These are phyloP conservation scores for Anisodus acutangulus DNA, from an alignment of 257 asterid genomes.

Conservation along the genomic window DNA sequence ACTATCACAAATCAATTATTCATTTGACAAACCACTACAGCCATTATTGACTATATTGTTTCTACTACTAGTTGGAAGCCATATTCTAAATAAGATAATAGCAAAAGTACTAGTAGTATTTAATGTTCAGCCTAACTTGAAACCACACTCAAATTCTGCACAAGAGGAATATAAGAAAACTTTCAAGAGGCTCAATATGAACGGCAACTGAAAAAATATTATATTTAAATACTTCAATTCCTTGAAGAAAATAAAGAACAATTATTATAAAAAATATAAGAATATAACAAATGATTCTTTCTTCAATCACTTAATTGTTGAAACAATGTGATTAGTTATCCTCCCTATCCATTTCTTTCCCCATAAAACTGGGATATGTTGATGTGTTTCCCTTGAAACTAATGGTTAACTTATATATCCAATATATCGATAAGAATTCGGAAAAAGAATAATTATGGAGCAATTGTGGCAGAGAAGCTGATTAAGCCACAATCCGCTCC, in stretches of 20 bases:
- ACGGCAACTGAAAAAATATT: background rate
- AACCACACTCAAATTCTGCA: background rate
- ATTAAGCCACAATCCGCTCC: slow-evolving; percentile 76
- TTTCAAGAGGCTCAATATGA: background rate
- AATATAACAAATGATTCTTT: slow-evolving; percentile 24
- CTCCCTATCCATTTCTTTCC: slow-evolving; percentile 27
- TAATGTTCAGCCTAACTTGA: background rate
- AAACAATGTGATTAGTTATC: slow-evolving; percentile 30
- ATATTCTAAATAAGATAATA: background rate
- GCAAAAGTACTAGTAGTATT: background rate
- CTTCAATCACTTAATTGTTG: slow-evolving; percentile 30
- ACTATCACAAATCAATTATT: background rate
- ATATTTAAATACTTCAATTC: slow-evolving; percentile 16
- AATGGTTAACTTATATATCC: slow-evolving; percentile 23
- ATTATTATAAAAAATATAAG: slow-evolving; percentile 17
- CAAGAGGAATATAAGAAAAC: background rate
- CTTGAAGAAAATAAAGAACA: slow-evolving; percentile 14
- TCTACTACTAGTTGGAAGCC: background rate
- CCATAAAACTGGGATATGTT: background rate
- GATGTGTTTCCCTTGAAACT: slow-evolving; percentile 25
- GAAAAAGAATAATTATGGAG: slow-evolving; percentile 24
- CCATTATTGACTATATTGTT: background rate
- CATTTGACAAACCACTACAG: background rate
- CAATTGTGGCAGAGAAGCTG: slow-evolving; percentile 24
- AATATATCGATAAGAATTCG: slow-evolving; percentile 27